phyloP scores from a whole-genome alignment of 78 protist species.

The Dictyostelium firmibasis region DNA sequence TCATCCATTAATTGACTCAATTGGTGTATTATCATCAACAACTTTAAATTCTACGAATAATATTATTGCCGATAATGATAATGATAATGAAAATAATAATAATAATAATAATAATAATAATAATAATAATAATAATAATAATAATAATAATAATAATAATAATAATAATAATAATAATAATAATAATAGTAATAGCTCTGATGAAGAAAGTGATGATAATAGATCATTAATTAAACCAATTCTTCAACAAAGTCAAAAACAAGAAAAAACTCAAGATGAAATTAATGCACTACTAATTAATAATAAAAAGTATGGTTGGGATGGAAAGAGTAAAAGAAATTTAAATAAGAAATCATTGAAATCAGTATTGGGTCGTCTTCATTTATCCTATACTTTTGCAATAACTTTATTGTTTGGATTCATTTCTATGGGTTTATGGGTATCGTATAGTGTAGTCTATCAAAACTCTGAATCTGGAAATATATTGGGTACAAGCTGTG shows the following conservation, averaged over 20 bases:
- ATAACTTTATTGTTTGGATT: slow-evolving; percentile 28
- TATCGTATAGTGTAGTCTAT: neutral
- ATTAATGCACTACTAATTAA: too few relatives aligned
- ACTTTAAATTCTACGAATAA: neutral
- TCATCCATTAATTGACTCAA: slow-evolving; percentile 13
- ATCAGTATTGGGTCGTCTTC: slow-evolving; percentile 1
- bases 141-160: too few relatives aligned
- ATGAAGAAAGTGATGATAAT: neutral
- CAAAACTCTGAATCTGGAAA: slow-evolving; percentile 1
- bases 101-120: neutral
- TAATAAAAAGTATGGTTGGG: slow-evolving; percentile 30
- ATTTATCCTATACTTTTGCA: slow-evolving; percentile 30
- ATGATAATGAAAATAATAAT: too few relatives aligned
- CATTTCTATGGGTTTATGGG: slow-evolving; percentile 48
- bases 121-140: too few relatives aligned
- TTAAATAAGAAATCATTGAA: slow-evolving; percentile 40
- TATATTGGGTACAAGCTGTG: neutral
- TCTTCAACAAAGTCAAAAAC: neutral
- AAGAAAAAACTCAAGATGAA: neutral
- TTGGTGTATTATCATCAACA: neutral
- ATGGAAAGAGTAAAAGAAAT: slow-evolving; percentile 55
- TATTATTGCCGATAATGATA: neutral
- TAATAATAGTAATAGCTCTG: neutral
- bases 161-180: too few relatives aligned
- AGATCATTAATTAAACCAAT: neutral